phyloP scores from a whole-genome alignment of 805 yeast species.

The Nakazawaea ambrosiae region DNA sequence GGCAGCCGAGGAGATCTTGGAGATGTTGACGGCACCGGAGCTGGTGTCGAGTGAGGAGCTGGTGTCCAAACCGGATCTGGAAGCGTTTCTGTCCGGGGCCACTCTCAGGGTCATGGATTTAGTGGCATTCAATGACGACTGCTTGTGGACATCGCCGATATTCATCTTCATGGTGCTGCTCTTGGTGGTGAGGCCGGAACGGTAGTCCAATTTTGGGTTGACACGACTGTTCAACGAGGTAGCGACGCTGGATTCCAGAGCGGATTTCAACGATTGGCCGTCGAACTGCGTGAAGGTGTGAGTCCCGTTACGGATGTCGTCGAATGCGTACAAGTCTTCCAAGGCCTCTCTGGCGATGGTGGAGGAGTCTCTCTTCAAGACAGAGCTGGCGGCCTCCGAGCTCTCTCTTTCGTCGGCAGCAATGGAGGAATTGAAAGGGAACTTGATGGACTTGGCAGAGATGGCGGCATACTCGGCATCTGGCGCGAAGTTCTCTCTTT shows the following conservation, averaged over 20 bases:
- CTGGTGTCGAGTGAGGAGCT: conserved; percentile 28
- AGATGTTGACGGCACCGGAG: conserved; percentile 38
- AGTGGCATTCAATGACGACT: conserved; percentile 32
- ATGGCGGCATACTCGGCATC: conserved; percentile 41
- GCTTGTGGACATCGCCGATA: conserved; percentile 20
- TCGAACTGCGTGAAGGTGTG: conserved; percentile 23
- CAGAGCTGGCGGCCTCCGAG: conserved; percentile 30
- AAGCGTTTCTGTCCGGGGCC: conserved; percentile 29
- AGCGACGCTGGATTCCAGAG: conserved; percentile 12
- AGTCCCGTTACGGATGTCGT: conserved; percentile 33
- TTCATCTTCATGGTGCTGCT: conserved; percentile 24
- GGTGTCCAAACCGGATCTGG: conserved; percentile 25
- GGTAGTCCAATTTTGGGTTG: conserved; percentile 13
- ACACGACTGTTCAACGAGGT: conserved; percentile 5
- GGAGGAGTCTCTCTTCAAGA: conserved; percentile 22
- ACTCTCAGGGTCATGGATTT: conserved; percentile 37
- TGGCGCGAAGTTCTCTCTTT: conserved; percentile 35
- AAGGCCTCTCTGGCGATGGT: conserved; percentile 29
- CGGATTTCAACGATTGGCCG: conserved; percentile 13
- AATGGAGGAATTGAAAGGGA: conserved; percentile 20
- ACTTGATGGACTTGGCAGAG: conserved; percentile 26
- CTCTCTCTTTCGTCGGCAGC: conserved; percentile 24
- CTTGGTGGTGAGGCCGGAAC: conserved; percentile 21
- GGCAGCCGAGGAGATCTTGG: conserved; percentile 45
- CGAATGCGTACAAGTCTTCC: conserved; percentile 35